Evolutionary conservation across 257 asterid genomes (phyloP).

Genomic region (Cruciata laevipes): DNA sequence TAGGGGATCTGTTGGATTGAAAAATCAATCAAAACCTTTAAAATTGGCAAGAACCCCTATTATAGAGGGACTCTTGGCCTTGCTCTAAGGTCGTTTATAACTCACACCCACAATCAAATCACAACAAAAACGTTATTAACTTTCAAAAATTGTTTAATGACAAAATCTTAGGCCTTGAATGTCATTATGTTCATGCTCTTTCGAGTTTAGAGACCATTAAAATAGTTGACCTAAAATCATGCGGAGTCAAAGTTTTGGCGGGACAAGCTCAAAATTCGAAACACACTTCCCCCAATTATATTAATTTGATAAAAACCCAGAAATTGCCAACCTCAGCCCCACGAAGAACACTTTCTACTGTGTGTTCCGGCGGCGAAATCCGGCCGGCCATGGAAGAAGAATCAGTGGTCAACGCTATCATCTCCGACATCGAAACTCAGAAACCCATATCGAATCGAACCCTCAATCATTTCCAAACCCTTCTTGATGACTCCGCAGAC

Average conservation of each 20-base stretch:
- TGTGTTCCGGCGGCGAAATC: background rate
- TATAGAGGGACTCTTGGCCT: too few relatives aligned
- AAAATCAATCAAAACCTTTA: too few relatives aligned
- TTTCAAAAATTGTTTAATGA: too few relatives aligned
- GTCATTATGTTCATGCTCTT: too few relatives aligned
- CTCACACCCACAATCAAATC: too few relatives aligned
- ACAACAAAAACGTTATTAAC: too few relatives aligned
- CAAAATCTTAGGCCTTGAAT: too few relatives aligned
- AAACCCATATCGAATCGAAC: conserved; percentile 36
- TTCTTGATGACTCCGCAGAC: conserved; percentile 59
- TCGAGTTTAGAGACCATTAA: too few relatives aligned
- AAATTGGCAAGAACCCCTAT: too few relatives aligned
- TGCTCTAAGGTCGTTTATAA: too few relatives aligned
- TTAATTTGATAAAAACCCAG: background rate
- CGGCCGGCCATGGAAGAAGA: conserved; percentile 29
- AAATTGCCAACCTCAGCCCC: background rate
- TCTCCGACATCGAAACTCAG: conserved; percentile 45
- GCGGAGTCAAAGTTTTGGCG: background rate
- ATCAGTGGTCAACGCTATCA: conserved; percentile 35
- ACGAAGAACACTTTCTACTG: background rate
- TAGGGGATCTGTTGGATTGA: too few relatives aligned
- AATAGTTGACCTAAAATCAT: too few relatives aligned
- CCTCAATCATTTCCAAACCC: conserved; percentile 49
- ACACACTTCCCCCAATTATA: background rate
- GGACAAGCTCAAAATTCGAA: background rate